Evolutionary conservation across 2,329 filamentous ascomycete species (phyloP).

Genomic region (Pyricularia grisea): DNA sequence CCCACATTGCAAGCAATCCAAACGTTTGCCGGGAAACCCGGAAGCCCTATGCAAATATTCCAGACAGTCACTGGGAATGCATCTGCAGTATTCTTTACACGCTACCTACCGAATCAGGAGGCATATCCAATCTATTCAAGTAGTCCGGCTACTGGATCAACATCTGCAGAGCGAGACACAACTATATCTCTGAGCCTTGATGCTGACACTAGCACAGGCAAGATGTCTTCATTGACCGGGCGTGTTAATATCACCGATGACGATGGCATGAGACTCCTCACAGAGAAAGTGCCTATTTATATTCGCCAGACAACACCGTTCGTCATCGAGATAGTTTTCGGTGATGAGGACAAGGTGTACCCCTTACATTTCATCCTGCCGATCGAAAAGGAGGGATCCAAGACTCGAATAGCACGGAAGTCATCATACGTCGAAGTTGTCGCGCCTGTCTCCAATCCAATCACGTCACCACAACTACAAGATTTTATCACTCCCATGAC

Average conservation of each 20-base stretch:
- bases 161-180: constrained; percentile 7
- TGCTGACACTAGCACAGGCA: constrained; percentile 17
- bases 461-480: constrained; percentile 2
- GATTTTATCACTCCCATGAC: constrained; percentile 26
- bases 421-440: constrained; percentile 35
- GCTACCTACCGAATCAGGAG: constrained; percentile 23
- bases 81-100: constrained; percentile 25
- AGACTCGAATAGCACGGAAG: constrained; percentile 31
- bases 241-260: constrained; percentile 27
- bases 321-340: constrained; percentile 29
- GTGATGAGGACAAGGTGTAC: constrained; percentile 16
- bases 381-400: constrained; percentile 23
- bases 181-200: constrained; percentile 18
- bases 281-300: constrained; percentile 25
- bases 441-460: constrained; percentile 22
- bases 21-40: constrained; percentile 17
- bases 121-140: constrained; percentile 16
- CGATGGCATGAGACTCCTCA: constrained; percentile 24
- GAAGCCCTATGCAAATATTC: constrained; percentile 19
- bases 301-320: constrained; percentile 29
- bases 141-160: background rate
- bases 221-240: constrained; percentile 26
- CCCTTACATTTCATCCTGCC: constrained; percentile 30
- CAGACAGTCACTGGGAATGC: constrained; percentile 19
- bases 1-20: constrained; percentile 14